Conservation (phyloP, 2,329 filamentous ascomycete species). For the Trichoderma sp. region DNA sequence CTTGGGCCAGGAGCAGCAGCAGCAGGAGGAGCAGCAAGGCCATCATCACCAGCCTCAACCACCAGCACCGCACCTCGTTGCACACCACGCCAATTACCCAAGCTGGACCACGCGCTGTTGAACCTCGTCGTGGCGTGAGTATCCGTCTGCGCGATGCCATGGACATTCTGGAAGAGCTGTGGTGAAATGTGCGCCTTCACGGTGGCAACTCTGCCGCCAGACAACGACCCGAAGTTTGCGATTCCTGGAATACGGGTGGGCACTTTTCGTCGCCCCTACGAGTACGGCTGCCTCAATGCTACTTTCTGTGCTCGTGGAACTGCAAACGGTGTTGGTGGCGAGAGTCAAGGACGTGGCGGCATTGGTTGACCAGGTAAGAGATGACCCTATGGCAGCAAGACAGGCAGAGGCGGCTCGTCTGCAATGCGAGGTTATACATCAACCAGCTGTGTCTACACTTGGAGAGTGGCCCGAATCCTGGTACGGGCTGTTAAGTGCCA, state of each 20-base stretch:
- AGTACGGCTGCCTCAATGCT: slow-evolving; percentile 41
- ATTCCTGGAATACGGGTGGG: slow-evolving; percentile 48
- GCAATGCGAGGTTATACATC: slow-evolving; percentile 37
- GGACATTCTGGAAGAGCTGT: slow-evolving; percentile 40
- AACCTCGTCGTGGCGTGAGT: slow-evolving; percentile 44
- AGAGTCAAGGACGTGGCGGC: slow-evolving; percentile 30
- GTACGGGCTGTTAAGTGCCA: slow-evolving; percentile 3
- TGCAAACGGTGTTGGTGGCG: slow-evolving; percentile 35
- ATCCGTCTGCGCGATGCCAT: slow-evolving; percentile 43
- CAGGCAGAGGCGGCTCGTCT: slow-evolving; percentile 33
- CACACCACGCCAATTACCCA: slow-evolving; percentile 24
- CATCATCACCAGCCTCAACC: background rate
- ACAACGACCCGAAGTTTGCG: slow-evolving; percentile 40
- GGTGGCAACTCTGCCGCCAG: slow-evolving; percentile 35
- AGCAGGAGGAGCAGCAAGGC: slow-evolving; percentile 1
- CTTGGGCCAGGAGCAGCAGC: slow-evolving; percentile 27
- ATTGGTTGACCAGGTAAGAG: slow-evolving; percentile 18
- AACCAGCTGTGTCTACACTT: slow-evolving; percentile 32
- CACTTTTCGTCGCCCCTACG: slow-evolving; percentile 41
- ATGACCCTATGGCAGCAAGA: slow-evolving; percentile 27
- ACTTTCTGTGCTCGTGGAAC: slow-evolving; percentile 39
- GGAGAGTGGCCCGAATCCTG: slow-evolving; percentile 29
- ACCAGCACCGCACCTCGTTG: slow-evolving; percentile 26
- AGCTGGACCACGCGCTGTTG: slow-evolving; percentile 42
- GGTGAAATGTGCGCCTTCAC: slow-evolving; percentile 40